Evolutionary conservation across 2,329 filamentous ascomycete genomes (phyloP).

Genomic region (Pseudocercospora ulei): DNA sequence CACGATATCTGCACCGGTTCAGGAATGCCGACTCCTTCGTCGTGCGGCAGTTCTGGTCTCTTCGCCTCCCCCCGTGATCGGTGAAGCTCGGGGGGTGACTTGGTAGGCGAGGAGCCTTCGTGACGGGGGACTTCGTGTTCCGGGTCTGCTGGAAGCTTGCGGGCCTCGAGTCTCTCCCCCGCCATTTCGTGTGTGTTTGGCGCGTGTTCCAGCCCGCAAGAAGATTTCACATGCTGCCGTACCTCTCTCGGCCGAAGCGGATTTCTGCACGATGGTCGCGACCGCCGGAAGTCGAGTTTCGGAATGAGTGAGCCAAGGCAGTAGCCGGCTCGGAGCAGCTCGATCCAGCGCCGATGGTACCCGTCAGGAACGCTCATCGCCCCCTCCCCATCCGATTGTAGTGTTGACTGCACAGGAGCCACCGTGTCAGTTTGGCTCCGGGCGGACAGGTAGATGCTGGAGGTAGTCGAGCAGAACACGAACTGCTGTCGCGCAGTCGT

Average conservation of each 20-base stretch:
- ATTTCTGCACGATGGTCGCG: conserved; percentile 49
- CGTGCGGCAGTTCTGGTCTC: conserved; percentile 38
- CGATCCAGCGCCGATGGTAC: conserved; percentile 1
- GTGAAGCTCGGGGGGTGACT: conserved; percentile 14
- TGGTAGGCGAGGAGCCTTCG: background rate
- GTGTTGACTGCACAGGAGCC: conserved; percentile 6
- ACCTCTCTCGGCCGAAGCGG: conserved; percentile 46
- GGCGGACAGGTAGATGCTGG: conserved; percentile 42
- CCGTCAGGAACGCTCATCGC: background rate
- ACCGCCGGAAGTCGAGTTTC: conserved; percentile 57
- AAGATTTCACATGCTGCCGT: conserved; percentile 60
- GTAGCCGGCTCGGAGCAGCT: conserved; percentile 63
- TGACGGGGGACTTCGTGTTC: conserved; percentile 12
- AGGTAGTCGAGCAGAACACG: conserved; percentile 70
- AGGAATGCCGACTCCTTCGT: conserved; percentile 37
- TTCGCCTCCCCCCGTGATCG: conserved; percentile 39
- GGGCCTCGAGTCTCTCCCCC: conserved; percentile 28
- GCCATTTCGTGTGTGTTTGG: conserved; percentile 51
- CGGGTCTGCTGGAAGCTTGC: conserved; percentile 32
- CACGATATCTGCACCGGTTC: conserved; percentile 33
- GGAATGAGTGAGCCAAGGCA: conserved; percentile 84
- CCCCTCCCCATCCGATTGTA: conserved; percentile 1
- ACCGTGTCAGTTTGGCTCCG: conserved; percentile 7
- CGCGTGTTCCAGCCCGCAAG: conserved; percentile 58
- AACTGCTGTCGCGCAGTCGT: conserved; percentile 74